Conservation (phyloP, 495 filamentous ascomycete species). For the Penicillium bovifimosum region DNA sequence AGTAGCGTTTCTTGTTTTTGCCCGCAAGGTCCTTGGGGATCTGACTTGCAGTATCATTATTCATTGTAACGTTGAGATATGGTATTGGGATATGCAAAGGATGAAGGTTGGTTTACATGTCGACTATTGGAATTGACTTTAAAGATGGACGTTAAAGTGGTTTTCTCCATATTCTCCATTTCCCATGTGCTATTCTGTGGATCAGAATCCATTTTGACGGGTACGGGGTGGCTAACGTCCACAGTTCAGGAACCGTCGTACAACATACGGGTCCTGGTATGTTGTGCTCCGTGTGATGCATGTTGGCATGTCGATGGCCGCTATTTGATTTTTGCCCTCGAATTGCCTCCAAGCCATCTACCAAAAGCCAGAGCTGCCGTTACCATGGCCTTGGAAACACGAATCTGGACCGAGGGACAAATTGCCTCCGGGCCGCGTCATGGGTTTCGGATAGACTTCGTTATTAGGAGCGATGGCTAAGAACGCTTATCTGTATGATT, state of each 20-base stretch:
- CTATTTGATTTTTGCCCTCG: background rate
- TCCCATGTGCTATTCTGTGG: slow-evolving; percentile 7
- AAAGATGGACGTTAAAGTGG: background rate
- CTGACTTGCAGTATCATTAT: slow-evolving; percentile 4
- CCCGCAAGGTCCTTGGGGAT: slow-evolving; percentile 17
- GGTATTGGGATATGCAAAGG: background rate
- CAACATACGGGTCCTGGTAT: too few species aligned
- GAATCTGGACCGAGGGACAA: background rate
- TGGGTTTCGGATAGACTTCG: slow-evolving; percentile 14
- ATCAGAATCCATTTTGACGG: background rate
- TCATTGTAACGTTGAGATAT: background rate
- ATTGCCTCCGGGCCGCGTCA: slow-evolving; percentile 14
- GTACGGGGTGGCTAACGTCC: background rate
- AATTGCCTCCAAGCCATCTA: background rate
- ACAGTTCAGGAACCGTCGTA: background rate
- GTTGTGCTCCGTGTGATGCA: background rate
- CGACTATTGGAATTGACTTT: background rate
- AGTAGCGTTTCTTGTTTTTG: background rate
- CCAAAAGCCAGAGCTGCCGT: background rate
- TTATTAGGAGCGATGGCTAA: background rate
- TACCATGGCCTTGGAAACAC: background rate
- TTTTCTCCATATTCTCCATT: slow-evolving; percentile 2
- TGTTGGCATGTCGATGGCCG: background rate
- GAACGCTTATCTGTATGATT: background rate
- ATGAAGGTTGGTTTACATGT: background rate